These are phyloP conservation scores for Parascedosporium putredinis DNA, from an alignment of 2,329 filamentous ascomycete genomes.

Conservation along the genomic window DNA sequence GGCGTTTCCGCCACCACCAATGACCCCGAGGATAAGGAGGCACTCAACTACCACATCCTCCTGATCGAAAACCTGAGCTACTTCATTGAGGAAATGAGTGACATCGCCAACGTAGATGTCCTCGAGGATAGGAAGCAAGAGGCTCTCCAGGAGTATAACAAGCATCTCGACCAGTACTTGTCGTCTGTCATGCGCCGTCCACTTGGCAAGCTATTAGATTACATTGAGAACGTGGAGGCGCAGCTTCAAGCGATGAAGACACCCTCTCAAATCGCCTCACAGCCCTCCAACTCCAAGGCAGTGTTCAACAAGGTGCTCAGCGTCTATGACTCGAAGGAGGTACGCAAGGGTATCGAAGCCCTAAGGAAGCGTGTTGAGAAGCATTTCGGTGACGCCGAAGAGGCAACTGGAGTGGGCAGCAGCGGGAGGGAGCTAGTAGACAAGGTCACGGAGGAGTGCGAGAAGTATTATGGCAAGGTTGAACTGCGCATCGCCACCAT, in stretches of 20 bases:
- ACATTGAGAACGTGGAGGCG: slow-evolving; percentile 79
- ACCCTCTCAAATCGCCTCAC: slow-evolving; percentile 56
- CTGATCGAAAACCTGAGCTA: slow-evolving; percentile 99
- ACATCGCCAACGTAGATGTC: slow-evolving; percentile 57
- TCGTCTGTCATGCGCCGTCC: slow-evolving; percentile 81
- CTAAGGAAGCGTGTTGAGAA: slow-evolving; percentile 90
- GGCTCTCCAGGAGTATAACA: slow-evolving; percentile 66
- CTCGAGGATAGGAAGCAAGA: slow-evolving; percentile 75
- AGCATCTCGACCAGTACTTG: slow-evolving; percentile 82
- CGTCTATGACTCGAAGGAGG: slow-evolving; percentile 71
- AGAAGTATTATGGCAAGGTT: slow-evolving; percentile 51
- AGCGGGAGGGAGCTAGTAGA: slow-evolving; percentile 49
- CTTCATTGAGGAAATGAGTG: slow-evolving; percentile 76
- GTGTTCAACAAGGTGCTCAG: slow-evolving; percentile 81
- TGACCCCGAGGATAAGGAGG: slow-evolving; percentile 82
- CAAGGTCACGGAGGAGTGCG: slow-evolving; percentile 50
- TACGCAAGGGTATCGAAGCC: slow-evolving; percentile 81
- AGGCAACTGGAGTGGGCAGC: slow-evolving; percentile 60
- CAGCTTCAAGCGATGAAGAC: slow-evolving; percentile 51
- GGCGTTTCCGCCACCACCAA: slow-evolving; percentile 29
- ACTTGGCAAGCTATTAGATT: slow-evolving; percentile 82
- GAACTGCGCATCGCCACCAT: slow-evolving; percentile 50
- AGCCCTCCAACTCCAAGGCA: slow-evolving; percentile 71
- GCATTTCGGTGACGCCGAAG: slow-evolving; percentile 87
- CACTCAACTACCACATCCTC: slow-evolving; percentile 92